Percentiles rank a stretch among this genome's conserved stretches.
Evolutionary conservation across 169 alveolate genomes (phyloP).

Genomic region (Amoebophrya sp.): DNA sequence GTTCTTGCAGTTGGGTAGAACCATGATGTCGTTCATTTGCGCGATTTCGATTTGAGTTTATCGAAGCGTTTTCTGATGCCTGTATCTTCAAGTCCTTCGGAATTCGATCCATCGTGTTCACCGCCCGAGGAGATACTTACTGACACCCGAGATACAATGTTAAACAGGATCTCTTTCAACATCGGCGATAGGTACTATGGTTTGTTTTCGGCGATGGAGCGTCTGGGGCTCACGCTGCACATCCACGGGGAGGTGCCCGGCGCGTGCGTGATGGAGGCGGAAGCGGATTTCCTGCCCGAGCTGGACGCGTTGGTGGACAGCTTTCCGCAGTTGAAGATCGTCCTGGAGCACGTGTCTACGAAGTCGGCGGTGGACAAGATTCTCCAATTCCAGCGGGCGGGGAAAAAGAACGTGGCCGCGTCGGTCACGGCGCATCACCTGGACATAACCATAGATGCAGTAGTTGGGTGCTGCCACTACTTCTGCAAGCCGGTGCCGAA

Average conservation of each 20-base stretch:
- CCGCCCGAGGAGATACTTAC: too few relatives aligned
- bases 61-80: too few relatives aligned
- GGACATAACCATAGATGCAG: background rate
- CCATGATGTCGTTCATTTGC: too few relatives aligned
- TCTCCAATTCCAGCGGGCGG: background rate
- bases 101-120: too few relatives aligned
- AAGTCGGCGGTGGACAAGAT: constrained; percentile 34
- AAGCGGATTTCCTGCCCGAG: constrained; percentile 26
- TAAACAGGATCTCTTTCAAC: too few relatives aligned
- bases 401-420: constrained; percentile 34
- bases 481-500: constrained; percentile 42
- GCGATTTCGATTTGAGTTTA: too few relatives aligned
- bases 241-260: constrained; percentile 36
- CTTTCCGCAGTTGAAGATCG: constrained; percentile 32
- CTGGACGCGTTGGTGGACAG: constrained; percentile 16
- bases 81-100: too few relatives aligned
- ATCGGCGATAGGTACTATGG: constrained; percentile 12
- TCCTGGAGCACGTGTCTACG: constrained; percentile 38
- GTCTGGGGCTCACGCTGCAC: constrained; percentile 31
- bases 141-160: too few relatives aligned
- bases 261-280: constrained; percentile 32
- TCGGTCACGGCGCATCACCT: constrained; percentile 40
- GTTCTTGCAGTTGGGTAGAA: too few relatives aligned
- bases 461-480: constrained; percentile 27
- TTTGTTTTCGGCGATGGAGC: constrained; percentile 26